These are phyloP conservation scores for Citrus cavaleriei DNA, from an alignment of 345 rosid species.

Conservation along the genomic window DNA sequence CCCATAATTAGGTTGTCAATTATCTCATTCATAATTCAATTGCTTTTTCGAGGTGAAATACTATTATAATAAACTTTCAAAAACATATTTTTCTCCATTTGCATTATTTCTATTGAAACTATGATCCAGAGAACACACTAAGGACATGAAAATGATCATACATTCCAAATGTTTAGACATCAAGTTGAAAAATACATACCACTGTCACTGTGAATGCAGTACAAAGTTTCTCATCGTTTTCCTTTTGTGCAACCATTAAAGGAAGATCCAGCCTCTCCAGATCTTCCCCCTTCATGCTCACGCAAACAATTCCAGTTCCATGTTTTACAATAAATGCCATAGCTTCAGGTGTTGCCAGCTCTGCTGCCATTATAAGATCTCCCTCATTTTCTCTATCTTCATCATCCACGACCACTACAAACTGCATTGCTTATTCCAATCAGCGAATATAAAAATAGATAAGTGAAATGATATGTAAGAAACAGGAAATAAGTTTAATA, in stretches of 20 bases:
- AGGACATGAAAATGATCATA: neutral
- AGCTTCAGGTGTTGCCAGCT: conserved; percentile 73
- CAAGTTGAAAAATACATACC: conserved; percentile 35
- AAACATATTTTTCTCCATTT: neutral
- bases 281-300: conserved; percentile 78
- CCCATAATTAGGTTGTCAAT: neutral
- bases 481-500: neutral
- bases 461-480: neutral
- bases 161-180: neutral
- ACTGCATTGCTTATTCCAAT: conserved; percentile 23
- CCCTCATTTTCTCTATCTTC: conserved; percentile 97
- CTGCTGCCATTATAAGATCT: conserved; percentile 86
- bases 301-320: conserved; percentile 91
- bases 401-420: conserved; percentile 88
- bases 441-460: neutral
- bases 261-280: conserved; percentile 87
- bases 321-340: conserved; percentile 89
- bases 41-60: no score
- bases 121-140: neutral
- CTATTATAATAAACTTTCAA: neutral
- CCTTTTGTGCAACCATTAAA: conserved; percentile 74
- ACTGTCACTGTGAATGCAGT: conserved; percentile 92
- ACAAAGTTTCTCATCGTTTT: conserved; percentile 73
- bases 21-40: neutral
- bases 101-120: neutral